These are phyloP conservation scores for Chytriomyces sp. DNA, from an alignment of 192 early-diverging fungal genomes.

Conservation along the genomic window DNA sequence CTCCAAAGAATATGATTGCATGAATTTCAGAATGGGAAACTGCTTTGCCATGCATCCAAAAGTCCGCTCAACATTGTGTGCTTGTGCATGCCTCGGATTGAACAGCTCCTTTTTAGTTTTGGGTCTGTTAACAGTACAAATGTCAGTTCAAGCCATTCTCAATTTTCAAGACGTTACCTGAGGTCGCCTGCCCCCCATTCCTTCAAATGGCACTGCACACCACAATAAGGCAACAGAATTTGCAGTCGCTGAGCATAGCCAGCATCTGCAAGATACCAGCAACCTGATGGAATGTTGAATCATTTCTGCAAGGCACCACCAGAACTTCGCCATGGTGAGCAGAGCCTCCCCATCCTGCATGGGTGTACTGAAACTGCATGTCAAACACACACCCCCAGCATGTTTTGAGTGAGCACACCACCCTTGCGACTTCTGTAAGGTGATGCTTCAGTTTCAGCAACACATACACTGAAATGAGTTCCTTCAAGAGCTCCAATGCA, in stretches of 20 bases:
- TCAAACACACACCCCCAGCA: conserved; percentile 24
- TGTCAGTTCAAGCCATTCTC: neutral
- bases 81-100: conserved; percentile 1
- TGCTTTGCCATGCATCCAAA: conserved; percentile 16
- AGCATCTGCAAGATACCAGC: conserved; percentile 30
- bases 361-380: conserved; percentile 14
- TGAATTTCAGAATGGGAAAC: conserved; percentile 25
- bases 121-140: neutral
- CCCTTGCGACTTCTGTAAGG: conserved; percentile 18
- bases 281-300: conserved; percentile 18
- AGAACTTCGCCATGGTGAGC: conserved; percentile 28
- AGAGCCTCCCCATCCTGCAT: conserved; percentile 33
- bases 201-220: conserved; percentile 33
- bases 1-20: conserved; percentile 15
- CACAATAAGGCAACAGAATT: conserved; percentile 26
- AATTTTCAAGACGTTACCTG: neutral
- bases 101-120: neutral
- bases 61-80: conserved; percentile 19
- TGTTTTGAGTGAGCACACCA: conserved; percentile 24
- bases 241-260: conserved; percentile 11
- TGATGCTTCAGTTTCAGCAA: neutral
- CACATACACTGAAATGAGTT: conserved; percentile 12
- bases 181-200: conserved; percentile 13
- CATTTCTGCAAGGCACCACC: neutral
- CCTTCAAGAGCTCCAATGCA: conserved; percentile 31